Base-by-base conservation (phyloP, 306 rosid species). In the Ammopiptanthus mongolicus region DNA sequence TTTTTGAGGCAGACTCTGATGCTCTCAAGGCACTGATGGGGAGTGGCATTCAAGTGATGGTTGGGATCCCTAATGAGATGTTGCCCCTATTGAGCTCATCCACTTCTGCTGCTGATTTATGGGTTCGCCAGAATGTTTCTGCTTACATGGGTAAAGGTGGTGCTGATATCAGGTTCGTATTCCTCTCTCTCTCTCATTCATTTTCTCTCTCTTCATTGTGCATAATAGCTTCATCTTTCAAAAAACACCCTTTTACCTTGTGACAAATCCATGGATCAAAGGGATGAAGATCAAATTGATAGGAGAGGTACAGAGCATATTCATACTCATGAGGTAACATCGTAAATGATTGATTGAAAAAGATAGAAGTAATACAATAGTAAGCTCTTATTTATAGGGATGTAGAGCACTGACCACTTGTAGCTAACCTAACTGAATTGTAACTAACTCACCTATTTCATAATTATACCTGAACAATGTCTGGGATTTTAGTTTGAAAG, bases 61-160 rank as follows among this genome's bases (percentile, higher is more conserved):
- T 95, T 74, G 99, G 97, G 46, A 81, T 95, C 52, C 97, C 99
- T 6, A 95, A 95, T 75, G 97, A 90, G 41, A 90, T 92, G 96
- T 68, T 95, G 53, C 41, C 92, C 3, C 5, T 80, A 1, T 47
- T 95, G 41, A 74, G 96, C 71, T 86, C 93, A 6, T 87, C 97
- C n/a, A n/a, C 92, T 65, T 44, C 73, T 3, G 85, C 96, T 51
- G 51, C 97, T 57, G 98, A 95, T 85, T 64, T 69, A 13, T 95
- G 97, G 97, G 96, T 95, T 72, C 84, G 89, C 15, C 91, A 80
- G 80, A 95, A 92, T 86, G 76, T 95, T 39, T 84, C 97, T 57
- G 56, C 84, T n/a, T 89, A 86, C 59, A 57, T 90, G 56, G 86
- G 80, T 8, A 90, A 86, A 82, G 89, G 87, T 8, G 99, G 97